These are phyloP conservation scores for Canavalia gladiata DNA, from an alignment of 306 rosid genomes.

Conservation along the genomic window DNA sequence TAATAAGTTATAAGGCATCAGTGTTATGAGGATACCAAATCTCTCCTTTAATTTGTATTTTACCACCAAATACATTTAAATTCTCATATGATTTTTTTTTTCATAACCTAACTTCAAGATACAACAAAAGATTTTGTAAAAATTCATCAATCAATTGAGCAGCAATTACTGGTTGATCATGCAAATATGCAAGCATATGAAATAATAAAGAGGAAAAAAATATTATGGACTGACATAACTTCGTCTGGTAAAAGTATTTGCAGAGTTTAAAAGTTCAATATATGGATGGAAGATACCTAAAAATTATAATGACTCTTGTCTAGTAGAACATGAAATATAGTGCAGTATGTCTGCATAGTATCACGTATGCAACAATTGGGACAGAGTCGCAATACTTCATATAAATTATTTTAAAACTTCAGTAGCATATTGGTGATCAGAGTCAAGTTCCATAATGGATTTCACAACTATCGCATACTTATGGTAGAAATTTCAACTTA, in stretches of 20 bases:
- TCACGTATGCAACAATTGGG: conserved; percentile 1
- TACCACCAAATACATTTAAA: conserved; percentile 9
- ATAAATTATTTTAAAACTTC: conserved; percentile 6
- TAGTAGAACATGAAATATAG: background rate
- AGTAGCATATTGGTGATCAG: conserved; percentile 30
- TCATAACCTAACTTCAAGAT: background rate
- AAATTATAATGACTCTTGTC: background rate
- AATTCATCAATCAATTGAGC: background rate
- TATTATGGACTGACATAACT: background rate
- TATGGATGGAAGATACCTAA: conserved; percentile 31
- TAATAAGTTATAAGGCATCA: conserved; percentile 56
- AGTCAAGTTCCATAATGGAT: conserved; percentile 38
- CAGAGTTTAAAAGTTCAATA: conserved; percentile 9
- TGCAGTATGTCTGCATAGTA: background rate
- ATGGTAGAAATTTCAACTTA: conserved; percentile 40
- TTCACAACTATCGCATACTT: conserved; percentile 8
- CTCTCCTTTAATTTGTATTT: conserved; percentile 31
- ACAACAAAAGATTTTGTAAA: background rate
- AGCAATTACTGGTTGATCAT: conserved; percentile 25
- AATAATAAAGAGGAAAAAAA: background rate
- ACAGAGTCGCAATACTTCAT: conserved; percentile 9
- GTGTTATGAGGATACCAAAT: conserved; percentile 33
- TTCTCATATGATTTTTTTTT: background rate
- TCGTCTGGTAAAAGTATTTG: background rate
- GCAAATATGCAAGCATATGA: background rate